Conservation (phyloP, 352 stramenopile species). For the Phytophthora meadii region DNA sequence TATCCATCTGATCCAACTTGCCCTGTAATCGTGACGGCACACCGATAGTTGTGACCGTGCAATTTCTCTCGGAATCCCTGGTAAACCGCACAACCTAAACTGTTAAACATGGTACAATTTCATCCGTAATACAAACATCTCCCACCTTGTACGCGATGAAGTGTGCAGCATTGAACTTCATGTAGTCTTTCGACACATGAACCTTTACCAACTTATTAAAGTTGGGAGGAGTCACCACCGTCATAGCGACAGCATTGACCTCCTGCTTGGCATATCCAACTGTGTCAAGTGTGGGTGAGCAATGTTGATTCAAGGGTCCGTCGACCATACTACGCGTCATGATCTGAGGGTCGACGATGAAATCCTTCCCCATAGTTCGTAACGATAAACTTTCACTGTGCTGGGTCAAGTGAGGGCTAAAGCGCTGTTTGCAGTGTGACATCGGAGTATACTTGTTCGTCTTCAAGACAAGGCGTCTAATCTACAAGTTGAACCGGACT, state of each 20-base stretch:
- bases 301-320: background rate
- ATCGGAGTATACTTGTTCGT: background rate
- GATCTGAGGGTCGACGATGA: constrained; percentile 19
- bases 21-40: constrained; percentile 90
- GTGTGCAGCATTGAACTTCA: constrained; percentile 91
- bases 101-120: background rate
- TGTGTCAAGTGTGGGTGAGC: background rate
- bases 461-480: constrained; percentile 1
- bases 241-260: background rate
- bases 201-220: constrained; percentile 72
- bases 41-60: constrained; percentile 97
- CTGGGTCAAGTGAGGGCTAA: background rate
- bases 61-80: constrained; percentile 95
- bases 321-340: background rate
- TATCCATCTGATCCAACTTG: constrained; percentile 93
- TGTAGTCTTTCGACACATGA: constrained; percentile 89
- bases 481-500: constrained; percentile 50
- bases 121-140: background rate
- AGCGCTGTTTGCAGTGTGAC: constrained; percentile 1
- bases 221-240: background rate
- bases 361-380: constrained; percentile 1
- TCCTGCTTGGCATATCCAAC: background rate
- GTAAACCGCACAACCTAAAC: constrained; percentile 2
- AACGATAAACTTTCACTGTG: too few species aligned
- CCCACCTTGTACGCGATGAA: constrained; percentile 88